Evolutionary conservation across 805 yeast species (phyloP).

Genomic region (Teunomyces tritomae): DNA sequence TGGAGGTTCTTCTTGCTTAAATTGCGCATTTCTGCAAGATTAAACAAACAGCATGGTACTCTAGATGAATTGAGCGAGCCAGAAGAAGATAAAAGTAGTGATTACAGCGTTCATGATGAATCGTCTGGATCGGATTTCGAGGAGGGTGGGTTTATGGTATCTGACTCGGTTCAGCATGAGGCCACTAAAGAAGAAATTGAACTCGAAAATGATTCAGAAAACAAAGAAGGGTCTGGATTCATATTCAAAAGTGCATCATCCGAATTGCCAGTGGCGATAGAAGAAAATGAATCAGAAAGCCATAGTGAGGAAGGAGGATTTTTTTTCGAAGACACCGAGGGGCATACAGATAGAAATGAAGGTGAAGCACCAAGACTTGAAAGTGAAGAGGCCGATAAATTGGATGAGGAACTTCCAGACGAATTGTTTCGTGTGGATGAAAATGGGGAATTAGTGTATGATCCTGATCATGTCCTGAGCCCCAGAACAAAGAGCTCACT

Average conservation of each 20-base stretch:
- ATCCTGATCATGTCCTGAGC: conserved; percentile 9
- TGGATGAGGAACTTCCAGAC: conserved; percentile 18
- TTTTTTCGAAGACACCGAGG: conserved; percentile 10
- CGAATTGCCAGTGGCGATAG: neutral
- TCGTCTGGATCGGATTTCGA: conserved; percentile 3
- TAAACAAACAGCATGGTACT: conserved; percentile 49
- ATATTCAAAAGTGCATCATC: no score
- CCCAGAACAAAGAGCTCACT: neutral
- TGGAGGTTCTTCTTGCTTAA: conserved; percentile 56
- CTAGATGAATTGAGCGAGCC: conserved; percentile 16
- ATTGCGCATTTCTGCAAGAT: conserved; percentile 45
- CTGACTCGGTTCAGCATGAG: neutral
- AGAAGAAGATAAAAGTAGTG: conserved; percentile 16
- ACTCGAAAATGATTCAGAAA: neutral
- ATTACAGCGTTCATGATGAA: conserved; percentile 17
- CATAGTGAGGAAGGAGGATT: conserved; percentile 23
- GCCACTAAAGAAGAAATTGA: neutral
- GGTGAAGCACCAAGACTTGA: neutral
- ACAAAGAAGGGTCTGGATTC: no score
- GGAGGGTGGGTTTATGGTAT: conserved; percentile 3
- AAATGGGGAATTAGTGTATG: conserved; percentile 21
- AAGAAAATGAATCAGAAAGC: neutral
- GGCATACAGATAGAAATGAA: conserved; percentile 1
- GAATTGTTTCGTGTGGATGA: conserved; percentile 13
- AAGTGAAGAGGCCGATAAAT: neutral